A percentile compares a stretch with the other conserved stretches of the same genome.
These are phyloP conservation scores for Aspergillus novoparasiticus DNA, from an alignment of 2,329 filamentous ascomycete species.

Conservation along the genomic window DNA sequence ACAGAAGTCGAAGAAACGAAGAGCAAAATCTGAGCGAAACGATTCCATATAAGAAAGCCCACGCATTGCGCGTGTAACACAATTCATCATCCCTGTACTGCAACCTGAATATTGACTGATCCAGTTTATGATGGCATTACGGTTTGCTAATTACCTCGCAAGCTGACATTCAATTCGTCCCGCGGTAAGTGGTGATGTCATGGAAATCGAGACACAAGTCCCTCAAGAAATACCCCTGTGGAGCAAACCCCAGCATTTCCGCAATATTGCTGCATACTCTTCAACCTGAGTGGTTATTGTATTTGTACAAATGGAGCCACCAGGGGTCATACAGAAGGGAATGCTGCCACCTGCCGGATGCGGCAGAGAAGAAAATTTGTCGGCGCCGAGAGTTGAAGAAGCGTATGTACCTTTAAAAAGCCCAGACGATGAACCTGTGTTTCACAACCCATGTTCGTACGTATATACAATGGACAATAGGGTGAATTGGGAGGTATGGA, in stretches of 20 bases:
- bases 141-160: neutral
- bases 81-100: neutral
- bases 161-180: constrained; percentile 2
- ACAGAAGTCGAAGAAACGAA: neutral
- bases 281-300: neutral
- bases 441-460: neutral
- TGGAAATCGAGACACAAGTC: neutral
- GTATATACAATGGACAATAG: neutral
- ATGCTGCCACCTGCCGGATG: constrained; percentile 4
- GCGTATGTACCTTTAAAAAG: neutral
- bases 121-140: neutral
- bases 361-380: neutral
- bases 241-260: neutral
- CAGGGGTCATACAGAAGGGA: neutral
- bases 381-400: neutral
- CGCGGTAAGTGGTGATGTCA: constrained; percentile 14
- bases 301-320: neutral
- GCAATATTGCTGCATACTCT: neutral
- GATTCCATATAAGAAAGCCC: neutral
- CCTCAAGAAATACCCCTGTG: neutral
- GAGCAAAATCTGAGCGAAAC: neutral
- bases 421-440: neutral
- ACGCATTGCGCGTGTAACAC: neutral
- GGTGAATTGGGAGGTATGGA: neutral
- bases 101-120: neutral